Base-by-base conservation (phyloP, 1,139 yeast genomes). In the Groenewaldozyma sp. region DNA sequence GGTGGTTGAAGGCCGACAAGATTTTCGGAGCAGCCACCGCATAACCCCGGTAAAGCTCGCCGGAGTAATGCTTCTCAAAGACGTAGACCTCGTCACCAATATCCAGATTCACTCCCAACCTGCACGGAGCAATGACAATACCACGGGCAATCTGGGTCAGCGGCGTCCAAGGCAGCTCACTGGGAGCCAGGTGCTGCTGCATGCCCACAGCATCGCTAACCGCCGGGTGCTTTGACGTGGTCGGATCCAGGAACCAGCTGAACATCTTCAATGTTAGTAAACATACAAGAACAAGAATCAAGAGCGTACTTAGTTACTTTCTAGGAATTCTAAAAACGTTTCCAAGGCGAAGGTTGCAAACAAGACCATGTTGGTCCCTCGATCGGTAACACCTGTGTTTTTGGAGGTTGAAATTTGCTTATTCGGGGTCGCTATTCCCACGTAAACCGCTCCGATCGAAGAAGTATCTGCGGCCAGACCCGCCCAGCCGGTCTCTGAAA, bases 401-500 rank as follows among this genome's bases (percentile, higher is more conserved):
- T 64, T 59, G n/a, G 63, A 60, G 32, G 68, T 62, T 5, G 84
- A 71, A 3, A 62, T 60, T 46, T 78, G 82, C 24, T 36, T 41
- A 20, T 55, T 55, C 1, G 91, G 87, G 0, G 91, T 84, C 22
- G 78, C 71, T 35, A 83, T 65, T 3, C 87, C 94, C 36, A 83
- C 61, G 54, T 69, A 84, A 0, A 79, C 91, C 1, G 76, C 71
- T 1, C 94, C 94, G 1, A 76, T 75, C 26, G 42, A 34, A 7
- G 43, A 47, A n/a, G 43, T 46, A 16, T 51, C 50, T 17, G 47
- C 54, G 19, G 33, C 33, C 10, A 27, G 16, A 0, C 94, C 94
- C 0, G 94, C 93, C 67, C 82, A 80, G 2, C 95, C 95, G 0
- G 94, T 80, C 56, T 84, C 95, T 0, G 88, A 78, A 27, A 84